Conservation (phyloP, 2,329 filamentous ascomycete genomes). For the Ascochyta clinopodiicola region DNA sequence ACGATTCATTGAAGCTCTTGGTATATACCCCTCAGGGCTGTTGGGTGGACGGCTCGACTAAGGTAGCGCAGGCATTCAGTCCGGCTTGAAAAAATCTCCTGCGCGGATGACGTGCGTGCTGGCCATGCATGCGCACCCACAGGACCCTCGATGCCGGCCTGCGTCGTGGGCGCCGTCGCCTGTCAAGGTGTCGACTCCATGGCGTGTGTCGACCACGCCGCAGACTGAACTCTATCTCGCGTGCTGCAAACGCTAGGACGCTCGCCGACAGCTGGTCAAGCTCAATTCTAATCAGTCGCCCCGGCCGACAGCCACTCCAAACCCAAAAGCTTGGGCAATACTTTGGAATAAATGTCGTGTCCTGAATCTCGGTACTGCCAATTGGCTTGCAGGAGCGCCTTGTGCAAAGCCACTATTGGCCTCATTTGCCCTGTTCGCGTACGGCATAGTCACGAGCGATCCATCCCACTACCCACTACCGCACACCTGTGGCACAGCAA, state of each 20-base stretch:
- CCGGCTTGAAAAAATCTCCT: slow-evolving; percentile 38
- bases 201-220: slow-evolving; percentile 21
- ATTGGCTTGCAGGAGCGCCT: slow-evolving; percentile 5
- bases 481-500: slow-evolving; percentile 32
- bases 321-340: slow-evolving; percentile 21
- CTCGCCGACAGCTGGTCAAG: slow-evolving; percentile 28
- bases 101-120: slow-evolving; percentile 37
- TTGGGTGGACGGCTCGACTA: slow-evolving; percentile 17
- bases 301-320: slow-evolving; percentile 13
- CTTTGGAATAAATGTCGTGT: slow-evolving; percentile 17
- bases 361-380: not conserved
- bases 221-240: slow-evolving; percentile 17
- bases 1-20: slow-evolving; percentile 24
- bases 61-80: slow-evolving; percentile 27
- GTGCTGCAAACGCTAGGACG: not conserved
- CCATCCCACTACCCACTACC: not conserved
- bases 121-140: slow-evolving; percentile 29
- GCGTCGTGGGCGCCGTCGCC: slow-evolving; percentile 19
- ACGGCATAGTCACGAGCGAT: slow-evolving; percentile 14
- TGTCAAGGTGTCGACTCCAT: slow-evolving; percentile 35
- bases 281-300: slow-evolving; percentile 21
- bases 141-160: slow-evolving; percentile 16
- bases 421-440: slow-evolving; percentile 19
- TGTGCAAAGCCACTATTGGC: slow-evolving; percentile 27
- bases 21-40: slow-evolving; percentile 14